Conservation (phyloP, 1,284 basidiomycete genomes). For the Phylloporus sp. region DNA sequence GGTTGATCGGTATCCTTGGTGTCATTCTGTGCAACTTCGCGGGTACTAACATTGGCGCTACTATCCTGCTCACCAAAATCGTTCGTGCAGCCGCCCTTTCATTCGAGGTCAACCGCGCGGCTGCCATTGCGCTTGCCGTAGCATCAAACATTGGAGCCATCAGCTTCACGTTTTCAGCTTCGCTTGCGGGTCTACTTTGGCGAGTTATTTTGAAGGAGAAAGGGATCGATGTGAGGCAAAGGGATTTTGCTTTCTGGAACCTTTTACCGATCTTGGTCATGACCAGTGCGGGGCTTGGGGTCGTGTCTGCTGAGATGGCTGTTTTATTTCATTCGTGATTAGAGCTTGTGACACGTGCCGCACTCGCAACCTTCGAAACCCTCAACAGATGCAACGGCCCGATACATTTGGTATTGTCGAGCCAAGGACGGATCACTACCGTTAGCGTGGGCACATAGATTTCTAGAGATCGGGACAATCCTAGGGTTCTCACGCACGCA, state of each 20-base stretch:
- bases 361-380: no score
- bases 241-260: conserved; percentile 80
- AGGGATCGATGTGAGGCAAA: conserved; percentile 67
- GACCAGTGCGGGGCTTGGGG: conserved; percentile 54
- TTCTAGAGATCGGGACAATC: no score
- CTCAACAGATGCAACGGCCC: no score
- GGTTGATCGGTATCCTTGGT: conserved; percentile 62
- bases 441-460: no score
- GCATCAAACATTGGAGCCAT: conserved; percentile 94
- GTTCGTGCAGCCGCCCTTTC: conserved; percentile 35
- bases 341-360: neutral
- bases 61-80: conserved; percentile 82
- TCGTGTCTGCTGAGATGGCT: conserved; percentile 71
- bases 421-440: no score
- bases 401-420: no score
- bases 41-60: conserved; percentile 96
- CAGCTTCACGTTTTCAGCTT: conserved; percentile 89
- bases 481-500: no score
- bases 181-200: conserved; percentile 93
- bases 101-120: conserved; percentile 36
- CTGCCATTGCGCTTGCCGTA: conserved; percentile 69
- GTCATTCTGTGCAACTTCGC: conserved; percentile 88
- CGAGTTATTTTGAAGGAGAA: conserved; percentile 79
- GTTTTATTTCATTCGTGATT: conserved; percentile 44
- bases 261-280: conserved; percentile 56